phyloP scores from a whole-genome alignment of 176 grass and related monocot species.

The Echinochloa phyllopogon region DNA sequence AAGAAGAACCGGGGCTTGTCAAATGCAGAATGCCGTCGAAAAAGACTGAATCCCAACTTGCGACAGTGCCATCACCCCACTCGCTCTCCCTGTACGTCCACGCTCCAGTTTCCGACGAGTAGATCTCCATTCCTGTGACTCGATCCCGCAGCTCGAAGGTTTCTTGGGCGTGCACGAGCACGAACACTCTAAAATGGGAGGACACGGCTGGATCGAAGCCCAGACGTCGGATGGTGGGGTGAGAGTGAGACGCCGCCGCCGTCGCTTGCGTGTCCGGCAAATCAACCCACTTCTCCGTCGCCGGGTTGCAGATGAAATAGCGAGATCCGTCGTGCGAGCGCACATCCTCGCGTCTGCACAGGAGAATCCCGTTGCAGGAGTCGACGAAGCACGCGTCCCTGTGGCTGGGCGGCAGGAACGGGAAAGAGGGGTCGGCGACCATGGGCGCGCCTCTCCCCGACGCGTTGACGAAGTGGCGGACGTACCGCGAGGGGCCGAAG shows the following conservation, averaged over 20 bases:
- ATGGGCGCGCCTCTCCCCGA: neutral
- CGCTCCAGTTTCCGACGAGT: neutral
- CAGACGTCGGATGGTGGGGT: neutral
- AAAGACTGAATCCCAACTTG: neutral
- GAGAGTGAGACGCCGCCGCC: too few relatives aligned
- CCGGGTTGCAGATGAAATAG: neutral
- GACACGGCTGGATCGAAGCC: neutral
- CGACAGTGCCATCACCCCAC: neutral
- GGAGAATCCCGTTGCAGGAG: neutral
- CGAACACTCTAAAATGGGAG: neutral
- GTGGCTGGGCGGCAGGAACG: neutral
- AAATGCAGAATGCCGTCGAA: neutral
- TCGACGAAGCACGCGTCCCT: rapidly evolving
- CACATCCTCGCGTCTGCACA: neutral
- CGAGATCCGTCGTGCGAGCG: neutral
- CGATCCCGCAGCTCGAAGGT: neutral
- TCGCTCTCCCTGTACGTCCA: neutral
- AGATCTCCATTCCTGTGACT: neutral
- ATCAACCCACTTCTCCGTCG: neutral
- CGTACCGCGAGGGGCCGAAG: neutral
- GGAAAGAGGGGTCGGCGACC: neutral
- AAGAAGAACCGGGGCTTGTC: neutral
- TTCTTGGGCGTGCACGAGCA: neutral
- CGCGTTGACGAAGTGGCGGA: neutral
- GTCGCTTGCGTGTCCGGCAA: neutral